Percentiles rank a stretch among this genome's conserved stretches.
Evolutionary conservation across 352 stramenopile species (phyloP).

Genomic region (Phytophthora chlamydospora): DNA sequence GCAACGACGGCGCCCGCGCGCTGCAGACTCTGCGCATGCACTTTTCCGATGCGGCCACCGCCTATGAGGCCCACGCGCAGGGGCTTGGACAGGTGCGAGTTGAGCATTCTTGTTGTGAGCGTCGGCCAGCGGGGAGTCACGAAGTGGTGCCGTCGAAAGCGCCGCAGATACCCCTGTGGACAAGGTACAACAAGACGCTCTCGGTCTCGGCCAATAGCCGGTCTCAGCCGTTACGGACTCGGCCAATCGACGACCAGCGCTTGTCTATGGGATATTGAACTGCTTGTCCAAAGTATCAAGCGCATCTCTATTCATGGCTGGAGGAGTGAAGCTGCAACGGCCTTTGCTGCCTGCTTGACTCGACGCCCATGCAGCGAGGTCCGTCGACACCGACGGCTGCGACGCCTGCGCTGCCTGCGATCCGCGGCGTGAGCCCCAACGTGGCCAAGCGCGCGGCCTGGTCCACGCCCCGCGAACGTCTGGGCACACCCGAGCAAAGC

Average conservation of each 20-base stretch:
- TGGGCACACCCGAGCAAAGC: conserved; percentile 7
- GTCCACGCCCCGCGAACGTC: conserved; percentile 25
- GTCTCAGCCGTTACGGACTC: no score
- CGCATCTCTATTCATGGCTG: no score
- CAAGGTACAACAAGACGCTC: no score
- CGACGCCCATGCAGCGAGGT: conserved; percentile 13
- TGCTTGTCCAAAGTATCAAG: no score
- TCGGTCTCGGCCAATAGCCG: no score
- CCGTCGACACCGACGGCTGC: not conserved
- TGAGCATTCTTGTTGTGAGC: conserved; percentile 25
- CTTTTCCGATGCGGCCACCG: conserved; percentile 65
- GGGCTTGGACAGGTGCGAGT: conserved; percentile 31
- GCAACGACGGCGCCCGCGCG: conserved; percentile 48
- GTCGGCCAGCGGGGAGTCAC: conserved; percentile 4
- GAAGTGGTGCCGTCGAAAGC: conserved; percentile 7
- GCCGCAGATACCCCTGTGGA: not conserved
- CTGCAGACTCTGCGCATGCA: conserved; percentile 65
- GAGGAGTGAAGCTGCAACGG: no score
- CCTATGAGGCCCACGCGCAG: conserved; percentile 73
- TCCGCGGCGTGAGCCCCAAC: conserved; percentile 29
- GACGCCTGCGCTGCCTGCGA: conserved; percentile 7
- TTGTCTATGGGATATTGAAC: no score
- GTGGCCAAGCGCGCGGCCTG: conserved; percentile 35
- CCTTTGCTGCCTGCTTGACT: not conserved
- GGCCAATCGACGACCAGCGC: no score